Evolutionary conservation across 352 stramenopile species (phyloP), one percentile per base, ranked within the genome.

Genomic region (Nothophytophthora sp.): DNA sequence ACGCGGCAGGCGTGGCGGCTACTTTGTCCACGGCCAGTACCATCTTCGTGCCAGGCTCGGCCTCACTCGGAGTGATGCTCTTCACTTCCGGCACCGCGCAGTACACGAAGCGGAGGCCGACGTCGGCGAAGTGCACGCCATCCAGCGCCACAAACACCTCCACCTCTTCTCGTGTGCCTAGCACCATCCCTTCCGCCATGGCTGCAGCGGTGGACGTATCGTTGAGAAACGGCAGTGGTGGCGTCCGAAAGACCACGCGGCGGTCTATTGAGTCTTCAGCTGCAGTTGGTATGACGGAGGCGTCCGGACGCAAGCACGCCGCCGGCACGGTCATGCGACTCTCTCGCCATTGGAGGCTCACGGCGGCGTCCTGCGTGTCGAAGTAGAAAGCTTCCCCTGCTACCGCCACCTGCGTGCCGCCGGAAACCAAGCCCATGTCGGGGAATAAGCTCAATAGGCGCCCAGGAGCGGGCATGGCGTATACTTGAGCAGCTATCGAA

Each of bases 351-450:
- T 70, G 60, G 5, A 90, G 43, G 25, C 64, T 64, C 2, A 84
- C 72, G 16, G 63, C 55, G 5, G 59, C 65, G 23, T 91, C 76
- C 27, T 82, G 42, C 0, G 77, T 81, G 27, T 88, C 78, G 34
- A 86, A 86, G 23, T 76, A 61, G 23, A 86, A 82, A 24, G 75
- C 84, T 20, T 82, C 63, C 0, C 61, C 67, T 4, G 65, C 57
- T 15, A 91, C 45, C 0, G 68, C 67, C 2, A 91, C 61, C 20
- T 76, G 58, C 7, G 77, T 89, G 5, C 69, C 68, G 16, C 81
- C 81, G 9, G 39, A 50, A 3, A 72, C 43, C 30, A 75, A 67
- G 1, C 73, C 75, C 0, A 67, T 41, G 11, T 38, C 66, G 8
- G 80, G 77, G 2, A 72, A 80, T 2, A 79, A 24, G 29, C 45